A percentile compares a stretch with the other conserved stretches of the same genome.
These are phyloP conservation scores for Xylogone sp. DNA, from an alignment of 2,329 filamentous ascomycete genomes.

Conservation along the genomic window DNA sequence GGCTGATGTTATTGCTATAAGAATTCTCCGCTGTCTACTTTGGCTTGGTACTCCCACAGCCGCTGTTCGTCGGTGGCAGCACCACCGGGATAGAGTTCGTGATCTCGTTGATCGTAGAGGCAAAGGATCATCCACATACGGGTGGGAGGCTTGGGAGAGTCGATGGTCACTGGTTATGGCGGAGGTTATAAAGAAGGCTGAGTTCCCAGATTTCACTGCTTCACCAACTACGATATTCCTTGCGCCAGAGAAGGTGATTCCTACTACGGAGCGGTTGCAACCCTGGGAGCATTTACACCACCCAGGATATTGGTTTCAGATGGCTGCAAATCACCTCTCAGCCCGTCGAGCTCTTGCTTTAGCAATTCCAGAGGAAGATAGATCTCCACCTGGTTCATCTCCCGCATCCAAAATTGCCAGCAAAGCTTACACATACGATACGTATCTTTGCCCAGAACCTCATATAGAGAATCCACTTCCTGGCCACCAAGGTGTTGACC, in stretches of 20 bases:
- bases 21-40: conserved; percentile 76
- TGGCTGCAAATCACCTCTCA: conserved; percentile 54
- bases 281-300: conserved; percentile 65
- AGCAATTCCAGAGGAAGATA: conserved; percentile 56
- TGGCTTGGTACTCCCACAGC: conserved; percentile 76
- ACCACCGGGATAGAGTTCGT: conserved; percentile 68
- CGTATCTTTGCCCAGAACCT: conserved; percentile 63
- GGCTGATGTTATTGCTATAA: conserved; percentile 76
- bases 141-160: conserved; percentile 91
- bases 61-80: conserved; percentile 76
- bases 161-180: conserved; percentile 65
- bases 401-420: conserved; percentile 42
- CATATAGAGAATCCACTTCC: conserved; percentile 54
- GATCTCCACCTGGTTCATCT: conserved; percentile 45
- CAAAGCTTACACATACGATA: conserved; percentile 58
- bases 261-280: conserved; percentile 51
- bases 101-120: conserved; percentile 80
- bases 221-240: conserved; percentile 44
- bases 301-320: conserved; percentile 62
- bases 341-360: conserved; percentile 50
- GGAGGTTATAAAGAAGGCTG: conserved; percentile 51
- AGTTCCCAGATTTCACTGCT: conserved; percentile 46
- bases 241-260: conserved; percentile 53
- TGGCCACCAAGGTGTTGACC: conserved; percentile 45
- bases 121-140: conserved; percentile 83